Percentiles rank a stretch among this genome's conserved stretches.
These are phyloP conservation scores for Eutypella sp. DNA, from an alignment of 2,329 filamentous ascomycete species.

Conservation along the genomic window DNA sequence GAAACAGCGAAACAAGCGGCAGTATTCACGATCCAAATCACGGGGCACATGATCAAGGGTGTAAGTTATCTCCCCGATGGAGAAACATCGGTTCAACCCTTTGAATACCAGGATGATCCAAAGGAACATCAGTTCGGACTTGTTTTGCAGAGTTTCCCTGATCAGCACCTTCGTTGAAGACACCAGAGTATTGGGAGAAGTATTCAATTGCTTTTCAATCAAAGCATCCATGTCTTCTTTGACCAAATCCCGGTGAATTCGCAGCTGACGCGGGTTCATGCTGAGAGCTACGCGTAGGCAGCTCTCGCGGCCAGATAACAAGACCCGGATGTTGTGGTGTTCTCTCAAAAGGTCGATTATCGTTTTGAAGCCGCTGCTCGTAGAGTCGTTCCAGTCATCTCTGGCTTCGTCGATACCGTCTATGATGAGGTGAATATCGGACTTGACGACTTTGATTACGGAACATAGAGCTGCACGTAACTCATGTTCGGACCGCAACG, in stretches of 20 bases:
- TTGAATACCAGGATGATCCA: conserved; percentile 7
- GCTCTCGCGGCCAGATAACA: conserved; percentile 5
- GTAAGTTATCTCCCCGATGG: neutral
- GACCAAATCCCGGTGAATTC: conserved; percentile 4
- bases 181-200: conserved; percentile 3
- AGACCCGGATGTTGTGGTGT: conserved; percentile 1
- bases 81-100: conserved; percentile 6
- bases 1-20: conserved; percentile 1
- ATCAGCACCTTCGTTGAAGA: conserved; percentile 1
- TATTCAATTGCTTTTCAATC: conserved; percentile 2
- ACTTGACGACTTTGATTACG: neutral
- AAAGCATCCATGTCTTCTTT: conserved; percentile 4
- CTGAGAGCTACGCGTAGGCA: conserved; percentile 2
- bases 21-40: conserved; percentile 7
- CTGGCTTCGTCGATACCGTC: conserved; percentile 9
- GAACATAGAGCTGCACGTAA: too few species aligned
- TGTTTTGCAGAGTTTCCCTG: conserved; percentile 3
- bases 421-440: conserved; percentile 4
- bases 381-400: conserved; percentile 3
- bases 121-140: conserved; percentile 5
- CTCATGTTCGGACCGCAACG: neutral
- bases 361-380: neutral
- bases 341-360: neutral
- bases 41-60: conserved; percentile 3
- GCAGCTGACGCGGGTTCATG: neutral